These are phyloP conservation scores for Pseudisothecium myosuroides DNA, from an alignment of 225 moss, liverwort and hornwort genomes.

Conservation along the genomic window DNA sequence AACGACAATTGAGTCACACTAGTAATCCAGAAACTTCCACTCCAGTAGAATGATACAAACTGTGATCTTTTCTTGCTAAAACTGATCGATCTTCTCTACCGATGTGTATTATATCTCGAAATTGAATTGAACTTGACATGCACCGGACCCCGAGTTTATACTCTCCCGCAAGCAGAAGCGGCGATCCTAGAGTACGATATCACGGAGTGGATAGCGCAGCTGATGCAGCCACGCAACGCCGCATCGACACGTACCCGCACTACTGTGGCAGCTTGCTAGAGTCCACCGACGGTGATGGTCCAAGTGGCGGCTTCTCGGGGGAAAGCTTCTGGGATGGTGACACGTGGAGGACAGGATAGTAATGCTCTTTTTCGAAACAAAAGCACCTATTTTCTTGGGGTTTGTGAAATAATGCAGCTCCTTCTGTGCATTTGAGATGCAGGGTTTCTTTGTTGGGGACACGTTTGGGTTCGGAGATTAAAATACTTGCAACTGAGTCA, in stretches of 20 bases:
- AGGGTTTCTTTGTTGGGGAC: neutral
- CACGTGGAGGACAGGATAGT: neutral
- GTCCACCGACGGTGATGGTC: neutral
- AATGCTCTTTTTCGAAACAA: neutral
- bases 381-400: too few species aligned
- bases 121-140: fast-evolving
- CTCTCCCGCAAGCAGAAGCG: neutral
- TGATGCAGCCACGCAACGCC: neutral
- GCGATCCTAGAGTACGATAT: neutral
- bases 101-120: neutral
- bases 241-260: neutral
- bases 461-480: neutral
- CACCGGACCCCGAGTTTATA: neutral
- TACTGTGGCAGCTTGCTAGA: neutral
- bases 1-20: too few species aligned
- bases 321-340: neutral
- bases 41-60: neutral
- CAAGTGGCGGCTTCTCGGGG: neutral
- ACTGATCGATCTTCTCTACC: neutral
- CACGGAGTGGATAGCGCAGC: neutral
- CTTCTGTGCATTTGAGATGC: neutral
- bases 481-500: too few species aligned
- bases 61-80: neutral
- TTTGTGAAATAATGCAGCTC: neutral
- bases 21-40: neutral